Evolutionary conservation across 2,329 filamentous ascomycete species (phyloP).

Genomic region (Lojkania enalia): DNA sequence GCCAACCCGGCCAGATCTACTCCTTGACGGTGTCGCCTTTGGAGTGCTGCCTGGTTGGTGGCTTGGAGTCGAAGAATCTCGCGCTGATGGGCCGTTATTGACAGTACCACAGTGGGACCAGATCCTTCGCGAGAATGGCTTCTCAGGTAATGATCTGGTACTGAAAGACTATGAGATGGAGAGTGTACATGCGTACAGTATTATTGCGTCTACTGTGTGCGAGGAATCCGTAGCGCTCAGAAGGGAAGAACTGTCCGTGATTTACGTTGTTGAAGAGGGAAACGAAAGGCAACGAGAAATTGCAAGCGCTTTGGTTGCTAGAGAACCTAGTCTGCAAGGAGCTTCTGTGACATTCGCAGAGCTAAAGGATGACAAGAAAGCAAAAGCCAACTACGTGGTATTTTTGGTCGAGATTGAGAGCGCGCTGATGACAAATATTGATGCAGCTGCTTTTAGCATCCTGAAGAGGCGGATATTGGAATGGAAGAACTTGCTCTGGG

Average conservation of each 20-base stretch:
- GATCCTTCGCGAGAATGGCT: slow-evolving; percentile 37
- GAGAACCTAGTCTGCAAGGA: neutral
- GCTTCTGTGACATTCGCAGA: neutral
- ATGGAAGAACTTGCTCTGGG: slow-evolving; percentile 10
- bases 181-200: neutral
- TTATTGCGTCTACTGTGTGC: neutral
- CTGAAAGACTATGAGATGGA: slow-evolving; percentile 6
- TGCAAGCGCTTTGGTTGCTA: neutral
- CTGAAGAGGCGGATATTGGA: slow-evolving; percentile 3
- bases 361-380: neutral
- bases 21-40: slow-evolving; percentile 18
- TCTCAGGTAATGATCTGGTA: slow-evolving; percentile 27
- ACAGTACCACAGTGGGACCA: slow-evolving; percentile 39
- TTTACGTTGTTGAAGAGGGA: neutral
- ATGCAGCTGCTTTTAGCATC: neutral
- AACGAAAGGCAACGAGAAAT: neutral
- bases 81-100: slow-evolving; percentile 32
- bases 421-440: neutral
- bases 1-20: neutral
- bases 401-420: neutral
- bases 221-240: neutral
- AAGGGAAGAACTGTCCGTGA: neutral
- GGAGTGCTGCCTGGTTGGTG: slow-evolving; percentile 32
- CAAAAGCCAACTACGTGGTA: neutral
- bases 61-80: slow-evolving; percentile 31